Evolutionary conservation across 176 grass and related monocot species (phyloP), one percentile per base, ranked within the genome.

Genomic region (Chrysopogon serrulatus): DNA sequence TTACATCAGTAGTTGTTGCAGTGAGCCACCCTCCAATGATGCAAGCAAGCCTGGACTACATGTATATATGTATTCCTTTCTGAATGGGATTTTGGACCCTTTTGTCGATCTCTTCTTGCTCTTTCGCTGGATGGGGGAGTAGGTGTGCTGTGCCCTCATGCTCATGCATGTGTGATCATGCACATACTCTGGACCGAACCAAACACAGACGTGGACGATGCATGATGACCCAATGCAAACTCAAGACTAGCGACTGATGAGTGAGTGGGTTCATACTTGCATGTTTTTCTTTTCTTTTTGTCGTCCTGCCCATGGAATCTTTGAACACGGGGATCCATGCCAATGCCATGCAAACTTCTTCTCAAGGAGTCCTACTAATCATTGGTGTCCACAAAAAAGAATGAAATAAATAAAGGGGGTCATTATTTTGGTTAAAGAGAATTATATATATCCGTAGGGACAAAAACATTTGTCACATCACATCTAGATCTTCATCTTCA

Each of bases 231-330:
- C n/a, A n/a, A n/a, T n/a, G n/a, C n/a, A n/a, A n/a, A n/a, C n/a
- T n/a, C n/a, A 35, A 65, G 60, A 49, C 78, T 19, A 33, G 80
- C 37, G 71, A 35, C 53, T 15, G 31, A 31, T 15, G 26, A 4
- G 59, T 18, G n/a, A n/a, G 39, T 71, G 79, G 48, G 41, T 83
- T 83, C 73, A 26, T 24, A 66, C 30, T n/a, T 74, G 8, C 73
- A 24, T 54, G 73, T 56, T 76, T 76, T 76, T 37, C 42, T 65
- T 60, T 33, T 88, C n/a, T n/a, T n/a, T n/a, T n/a, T 49, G 72
- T 71, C 79, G 26, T 40, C 32, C 40, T 77, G 37, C 53, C 18
- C 28, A 15, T 72, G 74, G 86, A 88, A 79, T 83, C 80, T 65
- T 83, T 70, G 72, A 67, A 71, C 65, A 53, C 73, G 18, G 70